These are phyloP conservation scores for Cryptococcus hybrid DNA, from an alignment of 1,284 basidiomycete genomes.

Conservation along the genomic window DNA sequence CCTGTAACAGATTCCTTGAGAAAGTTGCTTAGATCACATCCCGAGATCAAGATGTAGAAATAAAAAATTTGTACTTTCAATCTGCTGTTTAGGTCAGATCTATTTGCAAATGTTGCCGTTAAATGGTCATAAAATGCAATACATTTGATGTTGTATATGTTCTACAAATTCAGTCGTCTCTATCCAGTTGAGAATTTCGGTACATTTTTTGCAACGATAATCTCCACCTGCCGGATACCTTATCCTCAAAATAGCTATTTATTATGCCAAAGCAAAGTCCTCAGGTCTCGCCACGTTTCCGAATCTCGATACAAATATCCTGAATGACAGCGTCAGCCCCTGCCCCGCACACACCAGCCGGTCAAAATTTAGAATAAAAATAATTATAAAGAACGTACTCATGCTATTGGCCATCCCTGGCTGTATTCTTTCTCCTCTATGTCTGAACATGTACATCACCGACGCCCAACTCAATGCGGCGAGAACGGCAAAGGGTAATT, in stretches of 20 bases:
- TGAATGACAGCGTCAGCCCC: conserved; percentile 5
- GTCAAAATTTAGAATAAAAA: not conserved
- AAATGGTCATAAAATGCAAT: too few species aligned
- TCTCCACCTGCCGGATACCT: too few species aligned
- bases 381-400: conserved; percentile 32
- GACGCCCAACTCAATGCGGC: conserved; percentile 90
- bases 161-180: too few species aligned
- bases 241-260: conserved; percentile 51
- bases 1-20: not conserved
- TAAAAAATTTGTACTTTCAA: too few species aligned
- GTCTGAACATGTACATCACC: conserved; percentile 96
- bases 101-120: too few species aligned
- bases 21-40: not conserved
- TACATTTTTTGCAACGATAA: too few species aligned
- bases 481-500: conserved; percentile 79
- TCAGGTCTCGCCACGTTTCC: conserved; percentile 66
- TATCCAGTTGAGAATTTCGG: too few species aligned
- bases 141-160: too few species aligned
- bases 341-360: not conserved
- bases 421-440: conserved; percentile 82
- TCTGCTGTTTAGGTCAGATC: too few species aligned
- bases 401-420: conserved; percentile 73
- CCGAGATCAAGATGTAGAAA: not conserved
- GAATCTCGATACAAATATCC: conserved; percentile 76
- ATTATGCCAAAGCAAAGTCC: conserved; percentile 76